phyloP scores from a whole-genome alignment of 257 asterid genomes.

The Dorcoceras hygrometricum region DNA sequence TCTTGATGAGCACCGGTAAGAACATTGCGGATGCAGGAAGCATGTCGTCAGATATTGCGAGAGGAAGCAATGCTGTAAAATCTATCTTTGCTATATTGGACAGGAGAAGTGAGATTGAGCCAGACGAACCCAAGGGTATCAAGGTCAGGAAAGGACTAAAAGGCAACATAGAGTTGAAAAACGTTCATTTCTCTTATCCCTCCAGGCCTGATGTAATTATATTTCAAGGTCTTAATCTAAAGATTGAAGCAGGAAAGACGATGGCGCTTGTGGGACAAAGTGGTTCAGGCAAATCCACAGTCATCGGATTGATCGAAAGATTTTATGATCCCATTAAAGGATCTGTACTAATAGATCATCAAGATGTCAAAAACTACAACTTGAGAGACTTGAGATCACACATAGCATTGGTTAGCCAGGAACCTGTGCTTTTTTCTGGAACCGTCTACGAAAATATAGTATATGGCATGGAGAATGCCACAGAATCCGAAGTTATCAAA shows the following conservation, averaged over 20 bases:
- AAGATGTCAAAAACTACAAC: constrained; percentile 52
- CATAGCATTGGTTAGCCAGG: constrained; percentile 72
- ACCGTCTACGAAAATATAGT: constrained; percentile 44
- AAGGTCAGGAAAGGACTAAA: constrained; percentile 30
- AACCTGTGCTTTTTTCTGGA: constrained; percentile 64
- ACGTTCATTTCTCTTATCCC: constrained; percentile 57
- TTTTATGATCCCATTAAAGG: constrained; percentile 71
- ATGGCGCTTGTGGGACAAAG: constrained; percentile 72
- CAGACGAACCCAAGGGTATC: constrained; percentile 36
- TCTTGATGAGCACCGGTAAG: constrained; percentile 75
- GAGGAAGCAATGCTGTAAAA: constrained; percentile 55
- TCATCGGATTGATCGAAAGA: constrained; percentile 62
- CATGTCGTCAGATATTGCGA: constrained; percentile 68
- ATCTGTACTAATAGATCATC: constrained; percentile 47
- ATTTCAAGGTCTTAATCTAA: constrained; percentile 52
- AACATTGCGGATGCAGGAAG: constrained; percentile 81
- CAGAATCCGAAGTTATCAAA: constrained; percentile 41
- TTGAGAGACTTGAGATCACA: constrained; percentile 57
- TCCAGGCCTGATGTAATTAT: constrained; percentile 68
- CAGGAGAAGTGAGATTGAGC: constrained; percentile 52
- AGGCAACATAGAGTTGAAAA: constrained; percentile 47
- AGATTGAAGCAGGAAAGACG: constrained; percentile 54
- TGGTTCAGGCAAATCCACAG: constrained; percentile 79
- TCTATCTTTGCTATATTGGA: constrained; percentile 53
- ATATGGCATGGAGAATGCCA: constrained; percentile 39